Base-by-base conservation (phyloP, 129 eudicot genomes). In the carrot (Daucus carota) region DNA sequence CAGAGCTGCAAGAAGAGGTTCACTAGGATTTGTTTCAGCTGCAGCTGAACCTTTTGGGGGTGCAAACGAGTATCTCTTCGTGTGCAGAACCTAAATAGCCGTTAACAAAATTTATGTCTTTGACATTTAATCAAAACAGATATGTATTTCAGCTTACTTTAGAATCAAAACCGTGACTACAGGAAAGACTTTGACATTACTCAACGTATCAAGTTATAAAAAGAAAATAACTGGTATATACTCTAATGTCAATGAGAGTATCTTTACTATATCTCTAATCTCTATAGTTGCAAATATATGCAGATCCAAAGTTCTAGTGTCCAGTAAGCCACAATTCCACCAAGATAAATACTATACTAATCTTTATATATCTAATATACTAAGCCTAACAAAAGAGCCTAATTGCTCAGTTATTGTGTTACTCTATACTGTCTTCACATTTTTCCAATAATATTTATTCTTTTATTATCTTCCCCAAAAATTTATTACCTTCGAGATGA, bases 21-120 rank as follows among this genome's bases (percentile, higher is more conserved):
- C 99, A 76, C 94, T 95, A 50, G 99, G 96, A 78, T 89, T 95
- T 38, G 87, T 86, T 88, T 88, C 96, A 43, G 97, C 96, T 45
- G 96, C 99, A 65, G 96, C 92, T 70, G 97, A 91, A 76, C 99
- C 97, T 84, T 92, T 92, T 71, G 97, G 92, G 22, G 99, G 96
- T 28, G 97, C 95, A 83, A 95, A 95, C 45, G 73, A 36, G 33
- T 84, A 84, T 74, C 97, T 82, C 83, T 85, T 92, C 66, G 97
- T 89, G 76, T 89, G 93, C 42, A 95, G 85, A 59, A 95, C 97
- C 97, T 95, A 43, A 13, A 82, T 17, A 86, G 40, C 36, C 38
- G 3, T 63, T 14, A 31, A 24, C 34, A 76, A 76, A 31, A 40
- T 34, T 24, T 54, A n/a, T 76, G 46, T 63, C 59, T 52, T 52